Evolutionary conservation across 2,329 filamentous ascomycete genomes (phyloP).

Genomic region (Cladorrhinum sp.): DNA sequence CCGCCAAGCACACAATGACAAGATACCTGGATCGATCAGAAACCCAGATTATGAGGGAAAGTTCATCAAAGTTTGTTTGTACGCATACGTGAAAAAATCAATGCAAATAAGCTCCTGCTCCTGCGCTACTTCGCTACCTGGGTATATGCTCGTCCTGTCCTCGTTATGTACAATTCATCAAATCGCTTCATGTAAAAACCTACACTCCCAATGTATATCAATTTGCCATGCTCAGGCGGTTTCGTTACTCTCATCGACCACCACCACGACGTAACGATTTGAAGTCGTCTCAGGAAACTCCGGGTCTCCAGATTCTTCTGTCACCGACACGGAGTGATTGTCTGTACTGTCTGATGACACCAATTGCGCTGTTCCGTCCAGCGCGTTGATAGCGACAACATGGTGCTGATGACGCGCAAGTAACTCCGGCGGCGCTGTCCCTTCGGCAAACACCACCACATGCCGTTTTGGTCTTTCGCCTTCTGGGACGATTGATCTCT

Average conservation of each 20-base stretch:
- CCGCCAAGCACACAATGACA: too few relatives aligned
- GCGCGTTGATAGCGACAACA: conserved; percentile 25
- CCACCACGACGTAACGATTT: conserved; percentile 22
- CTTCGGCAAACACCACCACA: conserved; percentile 28
- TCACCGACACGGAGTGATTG: conserved; percentile 23
- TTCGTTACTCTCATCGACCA: conserved; percentile 19
- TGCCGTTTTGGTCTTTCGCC: conserved; percentile 20
- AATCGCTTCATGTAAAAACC: not conserved
- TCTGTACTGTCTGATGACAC: conserved; percentile 13
- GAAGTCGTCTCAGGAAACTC: conserved; percentile 15
- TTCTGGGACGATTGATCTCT: conserved; percentile 11
- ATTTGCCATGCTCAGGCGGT: too few relatives aligned
- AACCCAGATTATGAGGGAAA: too few relatives aligned
- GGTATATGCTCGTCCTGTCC: not conserved
- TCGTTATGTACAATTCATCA: not conserved
- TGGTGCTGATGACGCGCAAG: conserved; percentile 24
- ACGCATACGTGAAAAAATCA: too few relatives aligned
- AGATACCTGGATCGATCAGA: too few relatives aligned
- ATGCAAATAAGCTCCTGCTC: not conserved
- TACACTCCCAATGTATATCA: not conserved
- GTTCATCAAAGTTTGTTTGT: too few relatives aligned
- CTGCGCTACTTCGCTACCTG: not conserved
- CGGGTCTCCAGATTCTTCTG: conserved; percentile 18
- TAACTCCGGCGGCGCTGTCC: conserved; percentile 23
- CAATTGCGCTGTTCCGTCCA: conserved; percentile 24